Evolutionary conservation across 352 stramenopile species (phyloP).

Genomic region (Pythium monospermum): DNA sequence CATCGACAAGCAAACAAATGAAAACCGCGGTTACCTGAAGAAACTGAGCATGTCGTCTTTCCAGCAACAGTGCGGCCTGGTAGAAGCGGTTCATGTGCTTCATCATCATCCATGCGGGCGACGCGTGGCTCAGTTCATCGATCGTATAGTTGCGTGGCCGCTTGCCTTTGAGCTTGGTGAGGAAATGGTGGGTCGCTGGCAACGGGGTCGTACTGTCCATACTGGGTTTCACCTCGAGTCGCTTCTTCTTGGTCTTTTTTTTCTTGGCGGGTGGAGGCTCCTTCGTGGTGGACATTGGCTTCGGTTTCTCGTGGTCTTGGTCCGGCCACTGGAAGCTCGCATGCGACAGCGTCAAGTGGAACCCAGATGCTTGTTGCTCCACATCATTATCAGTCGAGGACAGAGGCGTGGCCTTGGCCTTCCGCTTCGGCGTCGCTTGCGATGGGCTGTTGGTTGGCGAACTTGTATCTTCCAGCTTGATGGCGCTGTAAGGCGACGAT

Average conservation of each 20-base stretch:
- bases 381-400: too few relatives aligned
- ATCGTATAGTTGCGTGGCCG: slow-evolving; percentile 31
- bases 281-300: too few relatives aligned
- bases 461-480: too few relatives aligned
- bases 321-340: slow-evolving; percentile 4
- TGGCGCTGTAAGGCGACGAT: too few relatives aligned
- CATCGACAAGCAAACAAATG: not conserved
- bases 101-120: slow-evolving; percentile 47
- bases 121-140: slow-evolving; percentile 42
- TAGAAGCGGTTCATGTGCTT: slow-evolving; percentile 56
- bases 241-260: slow-evolving; percentile 19
- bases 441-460: too few relatives aligned
- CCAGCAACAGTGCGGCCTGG: slow-evolving; percentile 41
- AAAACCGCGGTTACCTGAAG: slow-evolving; percentile 42
- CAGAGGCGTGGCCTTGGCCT: too few relatives aligned
- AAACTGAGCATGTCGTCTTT: slow-evolving; percentile 48
- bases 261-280: not conserved
- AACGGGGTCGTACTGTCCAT: slow-evolving; percentile 25
- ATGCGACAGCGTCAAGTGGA: slow-evolving; percentile 5
- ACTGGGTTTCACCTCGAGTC: slow-evolving; percentile 5
- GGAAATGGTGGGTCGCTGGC: slow-evolving; percentile 50
- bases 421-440: too few relatives aligned
- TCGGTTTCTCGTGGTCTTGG: too few relatives aligned
- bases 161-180: slow-evolving; percentile 57
- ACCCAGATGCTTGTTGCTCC: too few relatives aligned